phyloP scores from a whole-genome alignment of 106 monocot species.

The Hemerocallis citrina region DNA sequence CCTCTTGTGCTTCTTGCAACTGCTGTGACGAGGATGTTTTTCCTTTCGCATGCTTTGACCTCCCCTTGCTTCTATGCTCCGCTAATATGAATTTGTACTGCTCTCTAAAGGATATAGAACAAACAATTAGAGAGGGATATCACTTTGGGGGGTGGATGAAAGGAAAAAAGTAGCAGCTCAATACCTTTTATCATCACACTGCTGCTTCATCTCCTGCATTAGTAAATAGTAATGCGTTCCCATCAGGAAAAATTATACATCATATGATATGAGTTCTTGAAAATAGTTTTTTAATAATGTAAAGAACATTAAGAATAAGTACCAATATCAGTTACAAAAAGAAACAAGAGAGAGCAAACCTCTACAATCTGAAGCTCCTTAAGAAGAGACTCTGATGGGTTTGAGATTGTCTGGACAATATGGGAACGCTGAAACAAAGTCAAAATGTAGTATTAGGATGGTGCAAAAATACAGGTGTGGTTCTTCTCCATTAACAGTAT shows the following conservation, averaged over 20 bases:
- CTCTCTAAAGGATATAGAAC: slow-evolving; percentile 16
- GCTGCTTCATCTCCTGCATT: slow-evolving; percentile 52
- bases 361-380: slow-evolving; percentile 68
- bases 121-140: slow-evolving; percentile 8
- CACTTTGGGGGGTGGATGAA: neutral
- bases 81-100: slow-evolving; percentile 22
- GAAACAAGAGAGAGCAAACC: slow-evolving; percentile 32
- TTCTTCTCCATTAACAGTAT: neutral
- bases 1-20: slow-evolving; percentile 35
- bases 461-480: neutral
- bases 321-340: neutral
- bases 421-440: slow-evolving; percentile 44
- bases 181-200: slow-evolving; percentile 54
- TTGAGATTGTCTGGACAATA: slow-evolving; percentile 59
- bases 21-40: slow-evolving; percentile 25
- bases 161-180: neutral
- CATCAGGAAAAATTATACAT: neutral
- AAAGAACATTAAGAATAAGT: neutral
- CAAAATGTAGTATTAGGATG: neutral
- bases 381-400: slow-evolving; percentile 71
- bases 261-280: neutral
- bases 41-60: slow-evolving; percentile 21
- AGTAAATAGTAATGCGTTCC: slow-evolving; percentile 6
- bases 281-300: neutral
- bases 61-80: slow-evolving; percentile 25